These are phyloP conservation scores for Neocucurbitaria cava DNA, from an alignment of 2,329 filamentous ascomycete species.

Conservation along the genomic window DNA sequence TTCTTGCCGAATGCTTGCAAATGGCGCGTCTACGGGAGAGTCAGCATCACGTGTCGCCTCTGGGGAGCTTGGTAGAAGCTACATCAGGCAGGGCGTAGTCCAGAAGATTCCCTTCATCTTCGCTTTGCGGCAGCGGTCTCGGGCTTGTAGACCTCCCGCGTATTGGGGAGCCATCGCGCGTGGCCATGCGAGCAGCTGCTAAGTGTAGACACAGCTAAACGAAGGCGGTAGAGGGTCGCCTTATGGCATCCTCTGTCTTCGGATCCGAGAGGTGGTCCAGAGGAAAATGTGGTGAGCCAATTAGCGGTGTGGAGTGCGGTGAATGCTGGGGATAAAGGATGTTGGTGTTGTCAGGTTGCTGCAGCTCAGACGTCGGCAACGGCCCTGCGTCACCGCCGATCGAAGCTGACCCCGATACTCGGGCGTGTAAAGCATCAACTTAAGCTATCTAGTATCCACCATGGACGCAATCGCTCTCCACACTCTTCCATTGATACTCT, in stretches of 20 bases:
- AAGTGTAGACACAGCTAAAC: not conserved
- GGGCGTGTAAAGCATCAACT: constrained; percentile 3
- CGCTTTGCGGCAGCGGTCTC: constrained; percentile 35
- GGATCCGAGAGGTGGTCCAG: not conserved
- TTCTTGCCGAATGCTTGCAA: constrained; percentile 93
- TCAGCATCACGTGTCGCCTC: constrained; percentile 22
- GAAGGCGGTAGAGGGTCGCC: not conserved
- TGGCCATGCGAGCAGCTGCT: constrained; percentile 34
- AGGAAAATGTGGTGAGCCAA: not conserved
- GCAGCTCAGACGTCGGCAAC: constrained; percentile 15
- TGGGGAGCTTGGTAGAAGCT: constrained; percentile 7
- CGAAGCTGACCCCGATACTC: constrained; percentile 16
- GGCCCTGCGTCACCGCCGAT: constrained; percentile 30
- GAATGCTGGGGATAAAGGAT: constrained; percentile 1
- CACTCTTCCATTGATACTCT: not conserved
- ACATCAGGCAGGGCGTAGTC: constrained; percentile 45
- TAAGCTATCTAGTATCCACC: not conserved
- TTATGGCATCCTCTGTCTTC: constrained; percentile 2
- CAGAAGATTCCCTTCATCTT: constrained; percentile 40
- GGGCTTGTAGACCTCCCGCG: constrained; percentile 42
- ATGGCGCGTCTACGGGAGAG: constrained; percentile 72
- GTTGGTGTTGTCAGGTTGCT: constrained; percentile 10
- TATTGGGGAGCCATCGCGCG: constrained; percentile 38
- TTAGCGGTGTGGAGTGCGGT: constrained; percentile 6
- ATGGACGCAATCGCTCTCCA: constrained; percentile 14